A percentile compares a stretch with the other conserved stretches of the same genome.
These are phyloP conservation scores for Hemisphaericaspora subhashii DNA, from an alignment of 1,139 yeast species.

Conservation along the genomic window DNA sequence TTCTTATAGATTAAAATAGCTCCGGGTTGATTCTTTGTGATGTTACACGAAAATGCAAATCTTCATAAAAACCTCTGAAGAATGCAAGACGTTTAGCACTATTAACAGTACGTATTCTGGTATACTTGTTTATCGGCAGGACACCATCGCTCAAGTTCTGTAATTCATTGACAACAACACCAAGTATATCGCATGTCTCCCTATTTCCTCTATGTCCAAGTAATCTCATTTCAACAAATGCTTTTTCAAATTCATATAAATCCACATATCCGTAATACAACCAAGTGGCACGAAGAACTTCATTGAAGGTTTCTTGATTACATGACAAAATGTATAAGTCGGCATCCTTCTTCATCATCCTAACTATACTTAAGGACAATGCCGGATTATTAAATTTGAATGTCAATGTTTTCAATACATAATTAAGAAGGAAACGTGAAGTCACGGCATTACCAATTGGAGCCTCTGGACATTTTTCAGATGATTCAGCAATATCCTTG, in stretches of 20 bases:
- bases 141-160: too few species aligned
- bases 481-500: constrained; percentile 15
- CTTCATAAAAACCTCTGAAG: too few species aligned
- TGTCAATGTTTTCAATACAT: constrained; percentile 26
- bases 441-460: constrained; percentile 38
- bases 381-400: constrained; percentile 37
- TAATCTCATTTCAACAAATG: constrained; percentile 39
- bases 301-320: constrained; percentile 46
- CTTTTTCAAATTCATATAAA: constrained; percentile 36
- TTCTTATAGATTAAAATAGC: too few species aligned
- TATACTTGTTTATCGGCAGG: too few species aligned
- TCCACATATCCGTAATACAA: constrained; percentile 39
- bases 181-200: constrained; percentile 36
- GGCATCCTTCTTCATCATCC: constrained; percentile 34
- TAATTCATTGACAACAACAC: constrained; percentile 38
- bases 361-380: constrained; percentile 36
- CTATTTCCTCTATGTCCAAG: constrained; percentile 44
- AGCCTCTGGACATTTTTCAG: constrained; percentile 19
- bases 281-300: constrained; percentile 40
- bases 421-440: constrained; percentile 38
- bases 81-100: too few species aligned
- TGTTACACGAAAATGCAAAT: too few species aligned
- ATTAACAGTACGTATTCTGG: too few species aligned
- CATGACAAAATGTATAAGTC: constrained; percentile 35
- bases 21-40: too few species aligned